Evolutionary conservation across 257 asterid genomes (phyloP), one percentile per base, ranked within the genome.

Genomic region (Dorcoceras hygrometricum): DNA sequence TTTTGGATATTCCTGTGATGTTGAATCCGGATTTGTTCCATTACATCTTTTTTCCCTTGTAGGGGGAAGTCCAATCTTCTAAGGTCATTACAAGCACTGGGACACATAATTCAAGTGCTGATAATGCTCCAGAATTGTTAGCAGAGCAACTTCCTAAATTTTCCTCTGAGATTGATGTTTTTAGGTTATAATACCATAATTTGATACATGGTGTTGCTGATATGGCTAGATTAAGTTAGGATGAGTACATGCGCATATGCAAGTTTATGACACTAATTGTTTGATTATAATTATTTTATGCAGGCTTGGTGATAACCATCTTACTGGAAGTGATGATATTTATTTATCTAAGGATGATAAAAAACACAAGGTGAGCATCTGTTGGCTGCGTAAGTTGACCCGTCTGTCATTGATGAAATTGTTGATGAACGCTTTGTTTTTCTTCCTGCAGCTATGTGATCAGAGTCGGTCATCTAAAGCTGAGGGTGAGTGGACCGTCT

Each of bases 401-500:
- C n/a, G n/a, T n/a, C n/a, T n/a, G n/a, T n/a, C n/a, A n/a, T n/a
- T n/a, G n/a, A n/a, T n/a, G n/a, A n/a, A n/a, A n/a, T n/a, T n/a
- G n/a, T n/a, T n/a, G n/a, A n/a, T n/a, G n/a, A n/a, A n/a, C n/a
- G n/a, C 23, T 3, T 53, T 55, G 65, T 54, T 48, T 70, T 76
- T 8, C 36, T 34, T 36, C 24, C 23, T 78, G 76, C 87, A 93
- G 99, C 79, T 62, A 46, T 68, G 70, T 50, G 84, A 82, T 63
- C 81, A 64, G 24, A 61, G 82, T 64, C 82, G 59, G 60, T 70
- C 65, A 34, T 81, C 89, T 60, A 85, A 88, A 74, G 66, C 79
- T 67, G 91, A 81, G 63, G 95, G 97, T 93, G 79, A 85, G 95
- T 81, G 24, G 43, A 32, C 23, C n/a, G n/a, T n/a, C n/a, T n/a